Percentiles rank a stretch among this genome's conserved stretches.
These are phyloP conservation scores for Isabelozyma gotoi DNA, from an alignment of 805 yeast species.

Conservation along the genomic window DNA sequence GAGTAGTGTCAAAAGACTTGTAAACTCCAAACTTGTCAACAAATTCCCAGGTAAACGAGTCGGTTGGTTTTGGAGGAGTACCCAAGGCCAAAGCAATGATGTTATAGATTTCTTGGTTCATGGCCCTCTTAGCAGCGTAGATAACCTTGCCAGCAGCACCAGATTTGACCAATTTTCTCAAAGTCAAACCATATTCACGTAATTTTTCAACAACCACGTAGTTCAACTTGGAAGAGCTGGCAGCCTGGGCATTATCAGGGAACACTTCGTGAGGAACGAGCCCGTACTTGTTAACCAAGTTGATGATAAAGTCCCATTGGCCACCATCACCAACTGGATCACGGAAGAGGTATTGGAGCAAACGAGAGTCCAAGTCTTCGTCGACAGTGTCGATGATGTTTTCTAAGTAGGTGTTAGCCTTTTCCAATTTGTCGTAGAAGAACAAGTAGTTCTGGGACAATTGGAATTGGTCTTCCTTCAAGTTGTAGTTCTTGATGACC, in stretches of 20 bases:
- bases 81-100: constrained; percentile 71
- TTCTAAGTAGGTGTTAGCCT: constrained; percentile 76
- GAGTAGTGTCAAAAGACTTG: constrained; percentile 55
- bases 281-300: constrained; percentile 78
- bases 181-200: constrained; percentile 72
- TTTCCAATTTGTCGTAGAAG: constrained; percentile 85
- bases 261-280: constrained; percentile 70
- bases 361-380: constrained; percentile 66
- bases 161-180: constrained; percentile 52
- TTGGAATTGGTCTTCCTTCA: constrained; percentile 56
- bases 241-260: constrained; percentile 66
- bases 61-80: constrained; percentile 72
- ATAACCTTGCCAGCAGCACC: constrained; percentile 42
- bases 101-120: constrained; percentile 64
- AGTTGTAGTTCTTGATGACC: constrained; percentile 59
- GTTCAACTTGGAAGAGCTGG: constrained; percentile 57
- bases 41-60: constrained; percentile 72
- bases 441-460: constrained; percentile 76
- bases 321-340: constrained; percentile 85
- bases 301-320: constrained; percentile 81
- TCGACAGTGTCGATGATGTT: constrained; percentile 69
- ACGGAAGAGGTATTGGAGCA: constrained; percentile 61
- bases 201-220: constrained; percentile 64
- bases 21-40: constrained; percentile 67
- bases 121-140: constrained; percentile 27